Percentiles rank a stretch among this genome's conserved stretches.
phyloP scores from a whole-genome alignment of 2,329 filamentous ascomycete species.

The Kalmusia sp. region DNA sequence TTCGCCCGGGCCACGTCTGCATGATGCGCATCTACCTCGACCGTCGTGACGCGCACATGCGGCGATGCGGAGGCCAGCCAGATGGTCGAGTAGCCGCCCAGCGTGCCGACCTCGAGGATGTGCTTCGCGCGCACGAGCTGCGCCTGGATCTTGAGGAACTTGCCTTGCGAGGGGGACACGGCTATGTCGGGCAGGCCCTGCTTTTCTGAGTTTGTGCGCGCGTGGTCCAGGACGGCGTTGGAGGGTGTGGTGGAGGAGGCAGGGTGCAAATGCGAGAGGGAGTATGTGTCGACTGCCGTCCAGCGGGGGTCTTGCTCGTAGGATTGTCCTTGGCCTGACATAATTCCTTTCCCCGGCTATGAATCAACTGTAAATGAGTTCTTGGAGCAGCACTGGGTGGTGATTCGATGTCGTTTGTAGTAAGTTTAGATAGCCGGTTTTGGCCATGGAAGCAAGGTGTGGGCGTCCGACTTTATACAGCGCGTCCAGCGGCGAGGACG shows the following conservation, averaged over 20 bases:
- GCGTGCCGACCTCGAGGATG: constrained; percentile 61
- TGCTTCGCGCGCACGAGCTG: constrained; percentile 34
- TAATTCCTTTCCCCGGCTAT: no score
- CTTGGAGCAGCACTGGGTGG: background rate
- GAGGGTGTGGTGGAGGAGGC: constrained; percentile 28
- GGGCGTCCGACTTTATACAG: background rate
- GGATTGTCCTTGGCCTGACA: constrained; percentile 25
- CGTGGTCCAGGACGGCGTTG: constrained; percentile 31
- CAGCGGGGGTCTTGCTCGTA: constrained; percentile 44
- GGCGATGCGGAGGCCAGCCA: constrained; percentile 56
- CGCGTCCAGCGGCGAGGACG: background rate
- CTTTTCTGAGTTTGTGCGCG: constrained; percentile 25
- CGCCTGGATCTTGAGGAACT: constrained; percentile 43
- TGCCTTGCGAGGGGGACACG: constrained; percentile 42
- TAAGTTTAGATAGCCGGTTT: background rate
- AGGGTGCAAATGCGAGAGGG: constrained; percentile 44
- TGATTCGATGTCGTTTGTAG: background rate
- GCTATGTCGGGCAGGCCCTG: constrained; percentile 44
- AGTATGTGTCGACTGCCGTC: constrained; percentile 49
- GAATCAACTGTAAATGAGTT: background rate
- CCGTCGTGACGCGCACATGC: constrained; percentile 54
- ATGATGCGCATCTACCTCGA: constrained; percentile 58
- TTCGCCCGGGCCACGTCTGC: constrained; percentile 58
- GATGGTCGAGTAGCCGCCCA: constrained; percentile 63
- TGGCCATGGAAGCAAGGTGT: background rate